Conservation (phyloP, 169 alveolate species). For the Cryptosporidium parvum region DNA sequence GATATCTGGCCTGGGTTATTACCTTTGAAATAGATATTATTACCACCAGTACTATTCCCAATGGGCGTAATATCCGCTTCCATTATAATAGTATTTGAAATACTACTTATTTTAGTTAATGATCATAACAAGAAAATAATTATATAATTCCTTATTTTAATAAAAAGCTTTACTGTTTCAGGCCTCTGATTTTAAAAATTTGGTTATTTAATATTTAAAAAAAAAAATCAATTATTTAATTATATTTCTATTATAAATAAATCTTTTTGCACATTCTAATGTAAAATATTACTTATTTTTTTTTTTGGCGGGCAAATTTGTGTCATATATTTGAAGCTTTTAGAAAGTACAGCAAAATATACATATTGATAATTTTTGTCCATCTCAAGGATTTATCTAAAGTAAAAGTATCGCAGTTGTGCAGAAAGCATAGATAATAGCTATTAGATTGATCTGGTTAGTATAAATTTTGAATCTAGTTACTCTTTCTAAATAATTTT, state of each 20-base stretch:
- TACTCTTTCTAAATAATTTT: background rate
- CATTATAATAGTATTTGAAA: background rate
- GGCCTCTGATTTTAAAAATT: background rate
- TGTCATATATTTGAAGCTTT: background rate
- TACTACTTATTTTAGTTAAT: no score
- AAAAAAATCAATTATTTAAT: background rate
- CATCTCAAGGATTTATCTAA: no score
- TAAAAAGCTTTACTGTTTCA: background rate
- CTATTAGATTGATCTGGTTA: background rate
- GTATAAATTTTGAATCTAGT: no score
- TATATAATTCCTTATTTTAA: background rate
- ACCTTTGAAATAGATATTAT: background rate
- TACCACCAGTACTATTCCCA: background rate
- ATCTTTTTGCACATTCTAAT: constrained; percentile 4
- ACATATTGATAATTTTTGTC: no score
- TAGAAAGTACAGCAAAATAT: background rate
- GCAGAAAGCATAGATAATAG: background rate
- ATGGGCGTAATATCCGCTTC: background rate
- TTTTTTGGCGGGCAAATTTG: background rate
- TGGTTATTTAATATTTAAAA: background rate
- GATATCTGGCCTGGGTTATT: background rate
- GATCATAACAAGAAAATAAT: background rate
- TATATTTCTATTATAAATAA: background rate
- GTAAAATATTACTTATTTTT: background rate
- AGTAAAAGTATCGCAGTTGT: no score